Percentiles rank a stretch among this genome's conserved stretches.
Evolutionary conservation across 306 rosid genomes (phyloP).

Genomic region (Cucumis sativus): Cucumber_9930_V3 NC_026655.2:7551001-7551500

Average conservation of each 20-base stretch:
- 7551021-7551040: conserved; percentile 75
- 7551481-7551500: not conserved
- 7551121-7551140: conserved; percentile 45
- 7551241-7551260: conserved; percentile 94
- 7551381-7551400: not conserved
- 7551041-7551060: conserved; percentile 45
- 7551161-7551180: conserved; percentile 98
- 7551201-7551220: conserved; percentile 87
- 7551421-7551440: not conserved
- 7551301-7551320: conserved; percentile 15
- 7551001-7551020: conserved; percentile 80
- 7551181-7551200: conserved; percentile 97
- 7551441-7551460: not conserved
- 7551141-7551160: conserved; percentile 88
- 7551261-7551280: conserved; percentile 95
- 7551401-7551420: not conserved
- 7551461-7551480: not conserved
- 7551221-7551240: conserved; percentile 99
- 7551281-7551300: conserved; percentile 99
- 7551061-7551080: conserved; percentile 46
- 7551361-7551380: not conserved
- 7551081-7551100: conserved; percentile 48
- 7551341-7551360: not conserved
- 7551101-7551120: conserved; percentile 45
- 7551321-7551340: not conserved